Conservation (phyloP, 192 early-diverging fungal genomes). For the Tieghemiomyces parasiticus region DNA sequence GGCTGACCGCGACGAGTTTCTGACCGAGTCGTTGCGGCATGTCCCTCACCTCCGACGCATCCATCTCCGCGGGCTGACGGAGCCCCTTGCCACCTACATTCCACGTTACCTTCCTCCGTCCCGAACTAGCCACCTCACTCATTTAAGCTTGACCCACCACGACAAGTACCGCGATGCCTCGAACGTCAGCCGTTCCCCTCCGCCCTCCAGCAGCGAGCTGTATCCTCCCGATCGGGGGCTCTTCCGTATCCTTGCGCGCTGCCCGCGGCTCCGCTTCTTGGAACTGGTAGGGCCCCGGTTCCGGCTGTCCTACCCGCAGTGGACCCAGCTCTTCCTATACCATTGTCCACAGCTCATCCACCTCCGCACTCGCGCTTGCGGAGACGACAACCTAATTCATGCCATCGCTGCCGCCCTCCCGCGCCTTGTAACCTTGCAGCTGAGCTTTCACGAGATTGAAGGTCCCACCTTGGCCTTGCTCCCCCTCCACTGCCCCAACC, state of each 20-base stretch:
- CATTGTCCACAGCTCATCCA: too few species aligned
- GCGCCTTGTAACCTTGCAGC: background rate
- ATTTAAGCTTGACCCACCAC: background rate
- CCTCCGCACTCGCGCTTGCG: too few species aligned
- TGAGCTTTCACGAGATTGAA: background rate
- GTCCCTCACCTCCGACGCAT: background rate
- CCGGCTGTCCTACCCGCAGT: background rate
- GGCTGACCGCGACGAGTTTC: background rate
- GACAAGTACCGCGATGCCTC: background rate
- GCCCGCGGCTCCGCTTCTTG: background rate
- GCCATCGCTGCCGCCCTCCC: too few species aligned
- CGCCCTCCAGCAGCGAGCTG: too few species aligned
- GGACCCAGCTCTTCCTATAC: background rate
- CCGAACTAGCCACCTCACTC: background rate
- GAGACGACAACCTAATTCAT: too few species aligned
- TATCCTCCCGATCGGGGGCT: too few species aligned
- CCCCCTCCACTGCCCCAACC: background rate
- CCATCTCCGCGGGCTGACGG: background rate
- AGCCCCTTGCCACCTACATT: too few species aligned
- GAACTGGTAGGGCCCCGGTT: background rate
- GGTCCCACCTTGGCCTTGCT: background rate
- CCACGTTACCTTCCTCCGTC: too few species aligned
- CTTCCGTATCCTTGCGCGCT: background rate
- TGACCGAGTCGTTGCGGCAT: background rate
- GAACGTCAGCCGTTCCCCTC: background rate